These are phyloP conservation scores for Epichloe hybrida DNA, from an alignment of 2,329 filamentous ascomycete species.

Conservation along the genomic window DNA sequence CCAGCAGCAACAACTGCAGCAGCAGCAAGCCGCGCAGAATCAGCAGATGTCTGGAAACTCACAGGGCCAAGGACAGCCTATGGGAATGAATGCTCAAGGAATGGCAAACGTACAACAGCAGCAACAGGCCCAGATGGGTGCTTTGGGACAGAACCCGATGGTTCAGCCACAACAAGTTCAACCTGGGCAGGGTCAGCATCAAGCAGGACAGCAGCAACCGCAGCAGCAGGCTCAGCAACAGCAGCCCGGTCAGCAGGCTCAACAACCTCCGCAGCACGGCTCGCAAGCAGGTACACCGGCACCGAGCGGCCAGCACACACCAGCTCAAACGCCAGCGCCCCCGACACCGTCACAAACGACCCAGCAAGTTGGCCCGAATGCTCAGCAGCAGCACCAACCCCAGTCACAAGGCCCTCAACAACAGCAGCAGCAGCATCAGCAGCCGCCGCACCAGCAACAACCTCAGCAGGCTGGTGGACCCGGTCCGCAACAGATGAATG, in stretches of 20 bases:
- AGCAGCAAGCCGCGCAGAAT: conserved; percentile 21
- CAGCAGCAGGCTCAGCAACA: conserved; percentile 33
- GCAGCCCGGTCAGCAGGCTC: conserved; percentile 32
- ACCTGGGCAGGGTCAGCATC: conserved; percentile 11
- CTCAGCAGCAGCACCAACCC: conserved; percentile 19
- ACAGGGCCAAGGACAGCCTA: conserved; percentile 25
- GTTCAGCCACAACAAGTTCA: conserved; percentile 11
- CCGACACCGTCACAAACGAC: conserved; percentile 9
- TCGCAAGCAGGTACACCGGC: conserved; percentile 7
- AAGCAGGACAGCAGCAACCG: conserved; percentile 26
- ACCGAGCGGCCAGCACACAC: conserved; percentile 24
- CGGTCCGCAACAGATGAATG: conserved; percentile 17
- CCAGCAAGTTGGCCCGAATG: conserved; percentile 15
- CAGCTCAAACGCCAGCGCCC: conserved; percentile 24
- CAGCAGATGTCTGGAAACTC: conserved; percentile 28
- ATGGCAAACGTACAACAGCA: conserved; percentile 26
- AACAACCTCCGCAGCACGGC: conserved; percentile 17
- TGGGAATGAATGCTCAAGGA: conserved; percentile 34
- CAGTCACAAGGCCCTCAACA: conserved; percentile 1
- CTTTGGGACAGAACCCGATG: conserved; percentile 7
- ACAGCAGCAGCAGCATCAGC: conserved; percentile 7
- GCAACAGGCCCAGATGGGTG: conserved; percentile 8
- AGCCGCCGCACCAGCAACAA: conserved; percentile 12
- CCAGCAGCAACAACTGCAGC: conserved; percentile 20
- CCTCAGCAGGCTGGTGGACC: conserved; percentile 2